These are phyloP conservation scores for Cyclotella cryptica DNA, from an alignment of 108 stramenopile species.

Conservation along the genomic window DNA sequence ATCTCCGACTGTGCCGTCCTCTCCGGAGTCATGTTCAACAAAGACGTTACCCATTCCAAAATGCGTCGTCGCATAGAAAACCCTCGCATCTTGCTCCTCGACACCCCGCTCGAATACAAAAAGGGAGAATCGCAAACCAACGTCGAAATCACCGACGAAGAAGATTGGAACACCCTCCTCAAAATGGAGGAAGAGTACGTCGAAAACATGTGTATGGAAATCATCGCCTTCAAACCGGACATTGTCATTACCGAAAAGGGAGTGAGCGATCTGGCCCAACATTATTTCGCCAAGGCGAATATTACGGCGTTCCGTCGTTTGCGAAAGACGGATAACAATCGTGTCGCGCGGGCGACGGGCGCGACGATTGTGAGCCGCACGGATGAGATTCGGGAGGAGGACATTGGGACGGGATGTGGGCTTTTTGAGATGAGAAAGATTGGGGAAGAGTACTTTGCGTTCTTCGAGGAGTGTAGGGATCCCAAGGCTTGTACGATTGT, in stretches of 20 bases:
- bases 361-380: constrained; percentile 98
- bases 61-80: constrained; percentile 99
- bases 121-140: constrained; percentile 99
- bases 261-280: constrained; percentile 99
- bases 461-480: constrained; percentile 96
- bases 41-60: constrained; percentile 98
- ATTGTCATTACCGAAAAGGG: constrained; percentile 99
- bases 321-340: constrained; percentile 99
- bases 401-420: constrained; percentile 98
- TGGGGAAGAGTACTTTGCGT: constrained; percentile 98
- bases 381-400: constrained; percentile 98
- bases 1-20: constrained; percentile 93
- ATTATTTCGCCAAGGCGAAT: constrained; percentile 98
- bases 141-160: constrained; percentile 98
- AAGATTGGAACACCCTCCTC: constrained; percentile 99
- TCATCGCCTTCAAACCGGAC: constrained; percentile 98
- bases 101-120: constrained; percentile 99
- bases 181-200: constrained; percentile 99
- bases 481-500: constrained; percentile 99
- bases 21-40: constrained; percentile 99
- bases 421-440: constrained; percentile 99
- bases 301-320: constrained; percentile 98
- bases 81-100: constrained; percentile 97
- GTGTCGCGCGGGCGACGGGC: constrained; percentile 96
- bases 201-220: constrained; percentile 98